Base-by-base conservation (phyloP, 2,329 filamentous ascomycete genomes). In the Cladosporium sp. region DNA sequence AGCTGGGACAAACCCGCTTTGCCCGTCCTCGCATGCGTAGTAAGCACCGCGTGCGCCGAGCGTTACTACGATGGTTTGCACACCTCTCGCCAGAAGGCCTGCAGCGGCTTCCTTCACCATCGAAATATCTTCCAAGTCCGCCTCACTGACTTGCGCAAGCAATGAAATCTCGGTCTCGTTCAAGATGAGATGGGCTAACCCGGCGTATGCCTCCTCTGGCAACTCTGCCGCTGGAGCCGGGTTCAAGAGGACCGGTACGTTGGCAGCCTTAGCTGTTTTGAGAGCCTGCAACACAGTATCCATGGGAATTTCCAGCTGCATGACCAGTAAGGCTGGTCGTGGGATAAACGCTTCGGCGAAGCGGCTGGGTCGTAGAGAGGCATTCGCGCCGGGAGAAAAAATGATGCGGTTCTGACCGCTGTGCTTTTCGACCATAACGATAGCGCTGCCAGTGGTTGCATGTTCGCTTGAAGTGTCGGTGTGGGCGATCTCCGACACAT, bases 151-250 rank as follows among this genome's bases (percentile, higher is more conserved):
- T 38, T 74, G 71, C 14, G 77, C 71, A 64, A 96, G 84, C 59
- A 93, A 85, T 7, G 88, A 86, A 2, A 93, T 92, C 80, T 97
- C 93, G 0, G 90, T 94, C 81, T 97, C 93, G 74, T 97, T 97
- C 72, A 97, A 86, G 60, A 97, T 87, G 54, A 97, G 83, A 73
- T 96, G 92, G 44, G 88, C 87, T 34, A 97, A 84, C 0, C 86
- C 86, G 4, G 76, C 71, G 75, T 91, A 95, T 10, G 87, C 88
- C 34, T 86, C 83, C 0, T 82, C 82, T 0, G 92, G 92, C 4
- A 97, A 79, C 11, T 80, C 78, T 57, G 88, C 84, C 4, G 93
- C 92, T 1, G 82, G 82, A 3, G 93, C 93, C 18, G 93, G 93
- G 77, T 97, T 97, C 69, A 97, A 85, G 57, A 97, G 85, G 1